A percentile compares a stretch with the other conserved stretches of the same genome.
These are phyloP conservation scores for Microcyclosporella mali DNA, from an alignment of 2,329 filamentous ascomycete species.

Conservation along the genomic window DNA sequence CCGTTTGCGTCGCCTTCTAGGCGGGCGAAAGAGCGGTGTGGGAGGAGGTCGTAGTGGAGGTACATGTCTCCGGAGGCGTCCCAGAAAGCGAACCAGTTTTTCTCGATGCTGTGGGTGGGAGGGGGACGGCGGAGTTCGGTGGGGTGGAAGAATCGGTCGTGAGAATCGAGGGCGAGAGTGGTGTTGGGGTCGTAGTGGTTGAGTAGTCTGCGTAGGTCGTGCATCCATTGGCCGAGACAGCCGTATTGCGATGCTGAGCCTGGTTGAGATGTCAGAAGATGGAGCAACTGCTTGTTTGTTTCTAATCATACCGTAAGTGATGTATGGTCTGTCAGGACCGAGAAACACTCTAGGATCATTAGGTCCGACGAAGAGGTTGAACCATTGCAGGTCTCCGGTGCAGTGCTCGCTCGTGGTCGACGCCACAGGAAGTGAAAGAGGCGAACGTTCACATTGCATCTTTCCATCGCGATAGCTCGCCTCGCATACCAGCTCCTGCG, in stretches of 20 bases:
- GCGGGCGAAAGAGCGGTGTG: slow-evolving; percentile 44
- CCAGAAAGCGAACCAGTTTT: slow-evolving; percentile 59
- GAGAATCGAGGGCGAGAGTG: slow-evolving; percentile 2
- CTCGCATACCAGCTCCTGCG: slow-evolving; percentile 7
- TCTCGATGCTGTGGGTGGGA: slow-evolving; percentile 46
- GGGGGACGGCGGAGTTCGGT: slow-evolving; percentile 48
- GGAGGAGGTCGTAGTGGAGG: slow-evolving; percentile 48
- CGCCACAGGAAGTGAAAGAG: slow-evolving; percentile 4
- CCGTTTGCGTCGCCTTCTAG: slow-evolving; percentile 38
- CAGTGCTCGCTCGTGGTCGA: slow-evolving; percentile 4
- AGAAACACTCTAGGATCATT: slow-evolving; percentile 54
- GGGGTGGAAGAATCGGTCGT: slow-evolving; percentile 34
- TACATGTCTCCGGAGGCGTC: slow-evolving; percentile 42
- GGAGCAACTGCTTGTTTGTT: too few species aligned
- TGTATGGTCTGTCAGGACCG: slow-evolving; percentile 45
- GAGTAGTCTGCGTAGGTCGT: slow-evolving; percentile 45
- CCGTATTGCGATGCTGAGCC: slow-evolving; percentile 49
- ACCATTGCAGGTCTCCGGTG: not conserved
- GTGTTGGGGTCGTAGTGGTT: slow-evolving; percentile 6
- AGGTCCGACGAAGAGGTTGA: slow-evolving; percentile 43
- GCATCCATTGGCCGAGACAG: slow-evolving; percentile 52
- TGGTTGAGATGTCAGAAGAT: too few species aligned
- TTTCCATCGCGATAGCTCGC: slow-evolving; percentile 2
- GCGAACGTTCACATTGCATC: slow-evolving; percentile 6
- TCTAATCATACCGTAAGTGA: slow-evolving; percentile 52